Base-by-base conservation (phyloP, 148 eudicot species). In the Amaranthus cruentus region DNA sequence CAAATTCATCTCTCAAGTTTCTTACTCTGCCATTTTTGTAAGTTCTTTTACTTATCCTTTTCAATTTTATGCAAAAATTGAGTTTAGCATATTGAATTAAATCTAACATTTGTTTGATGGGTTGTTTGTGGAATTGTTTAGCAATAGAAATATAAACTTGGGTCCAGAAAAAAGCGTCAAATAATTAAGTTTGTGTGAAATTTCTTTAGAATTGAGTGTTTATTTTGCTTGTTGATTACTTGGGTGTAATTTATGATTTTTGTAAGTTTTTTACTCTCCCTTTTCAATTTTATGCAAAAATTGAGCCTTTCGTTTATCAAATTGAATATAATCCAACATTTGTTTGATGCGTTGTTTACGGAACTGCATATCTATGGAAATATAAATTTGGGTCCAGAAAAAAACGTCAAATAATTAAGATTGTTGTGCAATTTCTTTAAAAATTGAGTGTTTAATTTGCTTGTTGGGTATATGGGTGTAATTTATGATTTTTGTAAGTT, bases 21-120 rank as follows among this genome's bases (percentile, higher is more conserved):
- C 97, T 4, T 82, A 81, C 62, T 80, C 96, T 62, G 78, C 97
- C 66, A 81, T 92, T 52, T 90, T 92, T 69, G 97, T 92, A 80
- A 78, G 83, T 68, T 72, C 57, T 3, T 48, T 4, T 2, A 48
- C 52, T 53, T 18, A 5, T 68, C 60, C 73, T 50, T 79, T 14
- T 48, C 14, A 13, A 0, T 49, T 21, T 52, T 61, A 62, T 67
- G 62, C 0, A 14, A 55, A 54, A 10, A 46, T 59, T 69, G 59
- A 15, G 48, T 2, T 54, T 72, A 42, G 63, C 18, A 18, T 63
- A 8, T 74, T 66, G 65, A 9, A 1, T 48, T 14, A 13, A 53
- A 4, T 53, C 64, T 51, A 3, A 7, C 60, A 8, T 76, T 46
- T 56, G 50, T 66, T 46, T 55, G 4, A 10, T 73, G 77, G 64